Evolutionary conservation across 768 basidiomycete genomes (phyloP).

Genomic region (Rhizopogon vulgaris): DNA sequence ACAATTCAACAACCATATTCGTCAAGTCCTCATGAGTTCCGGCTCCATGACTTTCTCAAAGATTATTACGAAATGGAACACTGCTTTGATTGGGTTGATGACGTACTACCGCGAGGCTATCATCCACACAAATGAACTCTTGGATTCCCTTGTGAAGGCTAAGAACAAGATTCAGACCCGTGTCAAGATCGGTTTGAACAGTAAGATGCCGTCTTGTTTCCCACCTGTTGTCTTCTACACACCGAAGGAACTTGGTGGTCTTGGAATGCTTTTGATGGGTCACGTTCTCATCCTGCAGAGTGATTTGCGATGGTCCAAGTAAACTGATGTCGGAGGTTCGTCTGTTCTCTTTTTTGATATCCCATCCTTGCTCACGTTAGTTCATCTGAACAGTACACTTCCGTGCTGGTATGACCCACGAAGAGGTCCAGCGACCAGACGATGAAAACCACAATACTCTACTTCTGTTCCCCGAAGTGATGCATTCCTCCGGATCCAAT

Average conservation of each 20-base stretch:
- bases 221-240: constrained; percentile 96
- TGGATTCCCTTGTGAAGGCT: constrained; percentile 95
- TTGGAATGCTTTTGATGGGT: constrained; percentile 99
- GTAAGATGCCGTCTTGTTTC: constrained; percentile 99
- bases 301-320: constrained; percentile 96
- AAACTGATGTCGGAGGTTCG: constrained; percentile 88
- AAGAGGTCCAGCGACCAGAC: constrained; percentile 67
- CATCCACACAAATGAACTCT: constrained; percentile 92
- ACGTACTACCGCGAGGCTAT: constrained; percentile 98
- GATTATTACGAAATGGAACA: constrained; percentile 98
- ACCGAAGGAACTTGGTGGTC: constrained; percentile 95
- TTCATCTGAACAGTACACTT: constrained; percentile 67
- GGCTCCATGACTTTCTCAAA: constrained; percentile 98
- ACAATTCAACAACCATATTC: constrained; percentile 95
- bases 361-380: not conserved
- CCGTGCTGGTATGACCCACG: constrained; percentile 97
- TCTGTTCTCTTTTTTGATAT: not conserved
- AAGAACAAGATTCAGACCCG: constrained; percentile 99
- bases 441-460: constrained; percentile 38
- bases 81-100: constrained; percentile 91
- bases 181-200: constrained; percentile 98
- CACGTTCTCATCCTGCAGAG: constrained; percentile 98
- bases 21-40: constrained; percentile 96
- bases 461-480: constrained; percentile 35
- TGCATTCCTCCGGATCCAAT: constrained; percentile 51